Base-by-base conservation (phyloP, 495 filamentous ascomycete genomes). In the Aspergillus conjunctus region DNA sequence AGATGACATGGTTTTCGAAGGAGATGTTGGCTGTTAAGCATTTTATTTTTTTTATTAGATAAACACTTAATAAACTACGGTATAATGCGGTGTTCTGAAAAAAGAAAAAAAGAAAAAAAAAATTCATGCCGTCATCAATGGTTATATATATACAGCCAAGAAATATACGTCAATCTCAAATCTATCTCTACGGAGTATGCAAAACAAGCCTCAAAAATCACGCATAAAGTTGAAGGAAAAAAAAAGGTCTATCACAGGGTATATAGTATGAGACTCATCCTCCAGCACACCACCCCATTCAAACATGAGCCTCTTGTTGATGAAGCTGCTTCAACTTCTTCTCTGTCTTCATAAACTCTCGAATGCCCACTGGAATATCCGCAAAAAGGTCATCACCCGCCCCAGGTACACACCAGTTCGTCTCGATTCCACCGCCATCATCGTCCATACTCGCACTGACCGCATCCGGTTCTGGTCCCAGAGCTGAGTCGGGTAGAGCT, bases 331-430 rank as follows among this genome's bases (percentile, higher is more conserved):
- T 92, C 60, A 98, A 74, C 73, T 77, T 88, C 83, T 97, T 98
- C 80, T 98, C 94, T 51, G 87, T 92, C 79, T 88, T 90, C 93
- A 98, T 98, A 73, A 98, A 98, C 71, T 95, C 94, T 57, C 89
- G 82, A 61, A 98, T 96, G 7, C 94, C 95, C 20, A 98, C 90
- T 0, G 95, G 93, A 44, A 98, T 85, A 63, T 85, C 86, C 56
- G 84, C 85, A 70, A 95, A 96, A 52, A 96, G 63, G 54, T 90
- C 85, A 59, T 74, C 69, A 31, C 66, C 65, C 31, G 64, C 46
- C 12, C 53, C 64, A 4, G 73, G 64, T 10, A 63, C 22, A 20
- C 81, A 73, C 90, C 90, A 91, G 69, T 86, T 87, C 17, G 81
- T 77, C 51, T 86, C 84, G 64, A 87, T 89, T 7, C 88, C 87